Percentiles rank a stretch among this genome's conserved stretches.
These are phyloP conservation scores for Cladophialophora yegresii DNA, from an alignment of 2,329 filamentous ascomycete genomes.

Conservation along the genomic window DNA sequence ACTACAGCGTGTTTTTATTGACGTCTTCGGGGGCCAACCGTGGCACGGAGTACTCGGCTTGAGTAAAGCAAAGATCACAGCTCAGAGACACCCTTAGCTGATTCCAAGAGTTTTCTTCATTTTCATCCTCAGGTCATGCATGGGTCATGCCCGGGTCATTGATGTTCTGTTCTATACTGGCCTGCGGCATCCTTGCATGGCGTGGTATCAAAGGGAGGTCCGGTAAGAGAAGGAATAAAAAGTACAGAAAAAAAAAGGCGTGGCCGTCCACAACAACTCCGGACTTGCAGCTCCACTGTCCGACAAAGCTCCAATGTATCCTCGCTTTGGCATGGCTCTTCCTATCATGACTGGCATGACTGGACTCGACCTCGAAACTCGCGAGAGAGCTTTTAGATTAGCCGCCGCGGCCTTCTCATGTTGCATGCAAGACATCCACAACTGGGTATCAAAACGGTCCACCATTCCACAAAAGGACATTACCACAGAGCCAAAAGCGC, in stretches of 20 bases:
- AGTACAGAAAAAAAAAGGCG: conserved; percentile 6
- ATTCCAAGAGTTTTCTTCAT: conserved; percentile 3
- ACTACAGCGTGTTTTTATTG: too few species aligned
- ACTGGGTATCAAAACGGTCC: conserved; percentile 7
- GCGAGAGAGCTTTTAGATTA: conserved; percentile 7
- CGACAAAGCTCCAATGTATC: not conserved
- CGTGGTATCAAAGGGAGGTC: conserved; percentile 17
- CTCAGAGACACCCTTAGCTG: not conserved
- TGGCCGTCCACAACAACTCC: not conserved
- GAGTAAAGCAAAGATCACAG: not conserved
- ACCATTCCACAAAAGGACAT: conserved; percentile 6
- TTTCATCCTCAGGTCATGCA: conserved; percentile 5
- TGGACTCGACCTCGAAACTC: conserved; percentile 13
- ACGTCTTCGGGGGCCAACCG: too few species aligned
- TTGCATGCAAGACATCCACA: not conserved
- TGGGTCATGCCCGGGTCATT: not conserved
- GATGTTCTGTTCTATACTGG: conserved; percentile 17
- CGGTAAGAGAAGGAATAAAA: conserved; percentile 7
- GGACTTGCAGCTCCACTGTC: not conserved
- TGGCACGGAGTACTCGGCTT: too few species aligned
- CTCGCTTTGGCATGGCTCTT: not conserved
- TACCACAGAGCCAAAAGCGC: conserved; percentile 32
- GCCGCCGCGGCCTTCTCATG: not conserved
- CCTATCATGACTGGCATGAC: not conserved
- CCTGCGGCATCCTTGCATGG: conserved; percentile 1